A percentile compares a stretch with the other conserved stretches of the same genome.
Evolutionary conservation across 2,329 filamentous ascomycete species (phyloP).

Genomic region (Venturia aucupariae): DNA sequence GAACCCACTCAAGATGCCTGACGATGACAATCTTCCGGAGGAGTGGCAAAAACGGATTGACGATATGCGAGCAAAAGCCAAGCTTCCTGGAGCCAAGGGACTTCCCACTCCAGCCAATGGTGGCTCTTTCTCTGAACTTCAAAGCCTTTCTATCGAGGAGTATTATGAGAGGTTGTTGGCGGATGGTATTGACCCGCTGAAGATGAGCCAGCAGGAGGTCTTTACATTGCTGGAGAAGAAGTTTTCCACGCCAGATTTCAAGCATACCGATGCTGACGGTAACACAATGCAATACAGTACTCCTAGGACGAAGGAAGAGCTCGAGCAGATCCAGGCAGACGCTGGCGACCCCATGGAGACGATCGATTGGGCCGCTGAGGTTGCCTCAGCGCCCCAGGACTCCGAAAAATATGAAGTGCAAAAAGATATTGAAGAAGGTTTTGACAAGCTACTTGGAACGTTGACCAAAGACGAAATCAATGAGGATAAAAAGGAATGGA

Average conservation of each 20-base stretch:
- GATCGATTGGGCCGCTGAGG: neutral
- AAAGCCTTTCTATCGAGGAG: neutral
- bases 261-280: slow-evolving; percentile 1
- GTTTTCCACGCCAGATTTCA: neutral
- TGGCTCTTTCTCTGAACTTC: neutral
- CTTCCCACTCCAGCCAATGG: slow-evolving; percentile 1
- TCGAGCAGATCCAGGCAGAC: neutral
- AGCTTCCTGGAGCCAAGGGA: neutral
- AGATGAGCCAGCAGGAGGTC: slow-evolving; percentile 1
- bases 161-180: neutral
- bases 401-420: neutral
- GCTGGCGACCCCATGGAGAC: neutral
- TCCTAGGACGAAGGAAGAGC: neutral
- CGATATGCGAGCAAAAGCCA: neutral
- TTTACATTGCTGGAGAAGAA: neutral
- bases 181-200: neutral
- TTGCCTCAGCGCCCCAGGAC: neutral
- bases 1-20: neutral
- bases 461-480: neutral
- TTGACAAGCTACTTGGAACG: neutral
- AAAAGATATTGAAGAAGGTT: neutral
- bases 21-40: neutral
- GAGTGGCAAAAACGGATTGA: neutral
- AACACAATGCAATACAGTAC: neutral
- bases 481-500: neutral